Conservation (phyloP, 1,284 basidiomycete species). For the Vanrija sp. region DNA sequence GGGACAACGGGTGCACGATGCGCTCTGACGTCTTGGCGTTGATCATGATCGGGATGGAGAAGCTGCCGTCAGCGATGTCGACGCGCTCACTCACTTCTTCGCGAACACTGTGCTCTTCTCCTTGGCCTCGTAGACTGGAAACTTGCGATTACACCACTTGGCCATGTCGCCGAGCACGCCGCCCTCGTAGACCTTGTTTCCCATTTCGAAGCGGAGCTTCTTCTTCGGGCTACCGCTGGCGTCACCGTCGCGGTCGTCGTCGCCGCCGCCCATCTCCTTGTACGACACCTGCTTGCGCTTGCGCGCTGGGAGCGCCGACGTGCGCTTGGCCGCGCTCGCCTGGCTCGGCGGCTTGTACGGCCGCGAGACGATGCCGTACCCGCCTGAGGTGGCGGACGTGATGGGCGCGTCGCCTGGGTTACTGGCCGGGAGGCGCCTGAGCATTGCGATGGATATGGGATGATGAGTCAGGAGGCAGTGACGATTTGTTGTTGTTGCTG, state of each 20-base stretch:
- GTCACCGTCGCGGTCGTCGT: constrained; percentile 55
- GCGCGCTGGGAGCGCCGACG: constrained; percentile 62
- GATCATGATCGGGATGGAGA: constrained; percentile 83
- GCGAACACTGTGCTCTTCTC: constrained; percentile 62
- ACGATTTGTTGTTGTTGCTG: neutral
- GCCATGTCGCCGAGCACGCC: constrained; percentile 49
- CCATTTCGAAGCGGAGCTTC: constrained; percentile 51
- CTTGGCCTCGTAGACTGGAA: constrained; percentile 78
- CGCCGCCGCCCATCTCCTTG: constrained; percentile 58
- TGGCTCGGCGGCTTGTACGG: constrained; percentile 73
- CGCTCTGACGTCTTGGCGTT: constrained; percentile 67
- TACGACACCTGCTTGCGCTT: constrained; percentile 82
- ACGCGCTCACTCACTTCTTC: constrained; percentile 45
- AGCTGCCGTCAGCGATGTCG: constrained; percentile 50
- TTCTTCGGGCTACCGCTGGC: constrained; percentile 54
- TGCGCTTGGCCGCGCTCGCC: constrained; percentile 42
- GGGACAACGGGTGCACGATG: constrained; percentile 63
- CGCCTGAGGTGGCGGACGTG: constrained; percentile 41
- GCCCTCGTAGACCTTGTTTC: constrained; percentile 50
- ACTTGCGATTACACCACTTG: constrained; percentile 61
- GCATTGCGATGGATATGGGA: constrained; percentile 22
- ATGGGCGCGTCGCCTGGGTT: constrained; percentile 30
- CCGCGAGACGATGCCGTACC: constrained; percentile 52
- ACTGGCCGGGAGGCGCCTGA: constrained; percentile 25
- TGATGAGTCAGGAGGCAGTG: neutral